A percentile compares a stretch with the other conserved stretches of the same genome.
These are phyloP conservation scores for Colletotrichum siamense DNA, from an alignment of 2,329 filamentous ascomycete species.

Conservation along the genomic window DNA sequence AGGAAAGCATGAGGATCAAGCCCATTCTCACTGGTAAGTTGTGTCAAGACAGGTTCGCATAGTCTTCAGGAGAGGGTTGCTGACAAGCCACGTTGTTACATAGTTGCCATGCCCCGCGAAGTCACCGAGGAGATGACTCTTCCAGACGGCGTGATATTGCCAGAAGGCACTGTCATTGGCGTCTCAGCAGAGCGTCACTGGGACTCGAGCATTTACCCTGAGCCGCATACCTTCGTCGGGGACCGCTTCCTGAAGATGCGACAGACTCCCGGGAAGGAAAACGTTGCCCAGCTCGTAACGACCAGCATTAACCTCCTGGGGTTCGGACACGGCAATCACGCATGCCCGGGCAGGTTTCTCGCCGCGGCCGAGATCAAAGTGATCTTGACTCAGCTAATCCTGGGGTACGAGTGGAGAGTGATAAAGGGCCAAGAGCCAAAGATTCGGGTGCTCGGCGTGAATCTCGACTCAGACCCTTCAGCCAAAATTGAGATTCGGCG, in stretches of 20 bases:
- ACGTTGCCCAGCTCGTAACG: neutral
- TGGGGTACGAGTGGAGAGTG: conserved; percentile 39
- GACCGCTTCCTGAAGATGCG: neutral
- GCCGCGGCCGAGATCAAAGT: neutral
- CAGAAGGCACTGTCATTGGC: neutral
- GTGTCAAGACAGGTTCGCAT: too few species aligned
- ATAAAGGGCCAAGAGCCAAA: neutral
- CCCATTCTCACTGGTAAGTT: neutral
- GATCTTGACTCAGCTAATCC: conserved; percentile 33
- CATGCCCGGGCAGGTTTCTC: neutral
- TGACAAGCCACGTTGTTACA: neutral
- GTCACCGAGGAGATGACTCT: neutral
- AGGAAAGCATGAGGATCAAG: neutral
- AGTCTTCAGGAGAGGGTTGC: too few species aligned
- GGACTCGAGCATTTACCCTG: neutral
- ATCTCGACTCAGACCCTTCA: neutral
- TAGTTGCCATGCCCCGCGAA: neutral
- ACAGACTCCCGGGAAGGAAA: neutral
- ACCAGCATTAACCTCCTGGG: neutral
- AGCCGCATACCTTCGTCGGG: neutral
- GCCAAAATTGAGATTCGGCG: neutral
- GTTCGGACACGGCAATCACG: neutral
- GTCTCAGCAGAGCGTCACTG: neutral
- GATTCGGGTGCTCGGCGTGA: neutral
- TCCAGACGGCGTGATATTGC: neutral